Evolutionary conservation across 192 early-diverging fungal genomes (phyloP).

Genomic region (Bifiguratus adelaidae): DNA sequence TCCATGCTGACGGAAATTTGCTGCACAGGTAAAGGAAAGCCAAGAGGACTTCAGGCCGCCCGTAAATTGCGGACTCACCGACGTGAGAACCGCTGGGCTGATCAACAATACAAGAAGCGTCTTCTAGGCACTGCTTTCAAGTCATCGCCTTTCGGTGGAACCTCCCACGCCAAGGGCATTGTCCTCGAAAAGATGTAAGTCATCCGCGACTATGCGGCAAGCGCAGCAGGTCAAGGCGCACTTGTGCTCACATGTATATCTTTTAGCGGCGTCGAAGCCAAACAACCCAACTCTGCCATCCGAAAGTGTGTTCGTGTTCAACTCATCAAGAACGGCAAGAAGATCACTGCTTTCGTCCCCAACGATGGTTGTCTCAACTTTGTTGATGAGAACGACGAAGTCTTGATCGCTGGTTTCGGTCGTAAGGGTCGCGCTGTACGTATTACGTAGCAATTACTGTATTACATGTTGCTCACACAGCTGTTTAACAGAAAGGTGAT

Average conservation of each 20-base stretch:
- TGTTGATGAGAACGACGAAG: constrained; percentile 99
- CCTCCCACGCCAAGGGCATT: constrained; percentile 99
- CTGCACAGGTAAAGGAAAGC: constrained; percentile 81
- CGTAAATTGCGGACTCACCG: constrained; percentile 97
- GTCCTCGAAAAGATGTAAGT: constrained; percentile 99
- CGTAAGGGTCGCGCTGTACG: constrained; percentile 95
- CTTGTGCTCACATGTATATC: too few relatives aligned
- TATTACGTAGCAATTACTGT: background rate
- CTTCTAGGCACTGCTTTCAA: constrained; percentile 97
- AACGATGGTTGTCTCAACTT: constrained; percentile 99
- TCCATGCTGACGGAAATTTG: too few relatives aligned
- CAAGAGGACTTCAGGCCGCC: constrained; percentile 97
- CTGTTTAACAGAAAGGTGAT: constrained; percentile 94
- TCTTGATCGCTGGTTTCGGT: constrained; percentile 99
- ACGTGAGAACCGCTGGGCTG: constrained; percentile 98
- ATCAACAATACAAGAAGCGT: constrained; percentile 98
- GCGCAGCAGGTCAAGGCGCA: too few relatives aligned
- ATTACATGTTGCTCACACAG: constrained; percentile 4
- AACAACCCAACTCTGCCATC: constrained; percentile 99
- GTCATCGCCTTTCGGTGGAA: constrained; percentile 97
- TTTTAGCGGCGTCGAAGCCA: constrained; percentile 98
- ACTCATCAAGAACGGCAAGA: constrained; percentile 99
- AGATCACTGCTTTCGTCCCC: constrained; percentile 99
- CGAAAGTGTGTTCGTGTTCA: constrained; percentile 99
- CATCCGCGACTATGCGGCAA: too few relatives aligned